phyloP scores from a whole-genome alignment of 2,329 filamentous ascomycete species.

The Colletotrichum sp. region DNA sequence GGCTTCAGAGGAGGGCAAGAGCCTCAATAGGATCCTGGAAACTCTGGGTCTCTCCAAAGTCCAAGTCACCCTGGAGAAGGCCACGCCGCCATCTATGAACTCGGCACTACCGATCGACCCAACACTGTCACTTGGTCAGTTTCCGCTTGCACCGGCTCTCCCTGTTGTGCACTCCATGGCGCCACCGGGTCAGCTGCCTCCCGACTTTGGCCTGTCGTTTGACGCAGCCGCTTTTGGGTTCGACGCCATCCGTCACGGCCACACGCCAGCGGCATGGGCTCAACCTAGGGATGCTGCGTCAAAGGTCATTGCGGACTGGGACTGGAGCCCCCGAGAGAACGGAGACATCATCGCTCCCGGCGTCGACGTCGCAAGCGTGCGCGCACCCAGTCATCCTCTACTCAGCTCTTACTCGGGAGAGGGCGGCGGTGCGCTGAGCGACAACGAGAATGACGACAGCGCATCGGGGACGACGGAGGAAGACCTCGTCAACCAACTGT shows the following conservation, averaged over 20 bases:
- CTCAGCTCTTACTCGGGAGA: background rate
- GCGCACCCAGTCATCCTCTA: background rate
- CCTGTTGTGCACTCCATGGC: background rate
- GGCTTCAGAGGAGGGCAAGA: conserved; percentile 25
- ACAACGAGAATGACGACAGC: conserved; percentile 23
- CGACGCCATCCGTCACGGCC: background rate
- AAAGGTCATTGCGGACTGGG: background rate
- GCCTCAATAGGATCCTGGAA: background rate
- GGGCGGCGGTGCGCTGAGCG: conserved; percentile 4
- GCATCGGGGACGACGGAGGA: conserved; percentile 10
- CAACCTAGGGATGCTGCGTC: background rate
- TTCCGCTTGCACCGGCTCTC: background rate
- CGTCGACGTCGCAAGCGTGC: background rate
- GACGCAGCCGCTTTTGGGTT: background rate
- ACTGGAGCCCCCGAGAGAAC: background rate
- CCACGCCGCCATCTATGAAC: background rate
- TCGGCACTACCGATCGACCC: background rate
- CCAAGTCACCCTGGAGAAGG: background rate
- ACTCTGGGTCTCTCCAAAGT: background rate
- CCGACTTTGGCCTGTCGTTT: background rate
- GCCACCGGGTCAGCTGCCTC: background rate
- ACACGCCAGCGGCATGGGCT: background rate
- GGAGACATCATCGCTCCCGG: background rate
- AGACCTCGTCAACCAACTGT: conserved; percentile 29
- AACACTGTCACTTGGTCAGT: background rate